Percentiles rank a stretch among this genome's conserved stretches.
phyloP scores from a whole-genome alignment of 805 yeast genomes.

The Schwanniomyces yamadae region DNA sequence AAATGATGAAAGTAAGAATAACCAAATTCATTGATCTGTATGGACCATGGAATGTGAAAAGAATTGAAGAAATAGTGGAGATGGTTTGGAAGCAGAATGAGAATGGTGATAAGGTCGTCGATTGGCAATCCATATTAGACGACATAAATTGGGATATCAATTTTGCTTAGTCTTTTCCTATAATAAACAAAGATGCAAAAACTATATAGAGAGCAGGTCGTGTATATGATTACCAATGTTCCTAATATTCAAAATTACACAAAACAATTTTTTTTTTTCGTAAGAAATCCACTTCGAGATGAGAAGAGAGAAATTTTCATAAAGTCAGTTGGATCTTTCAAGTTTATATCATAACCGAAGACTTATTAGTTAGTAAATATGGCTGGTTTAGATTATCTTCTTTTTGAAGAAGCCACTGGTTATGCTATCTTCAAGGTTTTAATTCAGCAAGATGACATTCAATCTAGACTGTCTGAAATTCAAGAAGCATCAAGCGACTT shows the following conservation, averaged over 20 bases:
- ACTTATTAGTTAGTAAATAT: constrained; percentile 19
- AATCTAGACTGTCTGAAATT: constrained; percentile 88
- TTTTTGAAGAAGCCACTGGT: constrained; percentile 98
- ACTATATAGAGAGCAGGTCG: not conserved
- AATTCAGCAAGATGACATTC: constrained; percentile 91
- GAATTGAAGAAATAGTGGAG: constrained; percentile 45
- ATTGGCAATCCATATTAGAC: constrained; percentile 70
- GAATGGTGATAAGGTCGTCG: constrained; percentile 59
- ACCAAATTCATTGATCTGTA: constrained; percentile 60
- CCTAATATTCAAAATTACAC: constrained; percentile 5
- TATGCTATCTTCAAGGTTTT: constrained; percentile 94
- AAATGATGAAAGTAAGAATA: constrained; percentile 50
- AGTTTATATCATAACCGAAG: constrained; percentile 1
- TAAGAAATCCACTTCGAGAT: constrained; percentile 6
- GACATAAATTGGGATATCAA: constrained; percentile 75
- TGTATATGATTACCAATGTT: too few relatives aligned
- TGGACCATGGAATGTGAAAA: constrained; percentile 59
- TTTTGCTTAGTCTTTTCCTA: constrained; percentile 50
- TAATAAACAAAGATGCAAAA: not conserved
- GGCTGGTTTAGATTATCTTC: constrained; percentile 85
- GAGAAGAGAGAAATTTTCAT: constrained; percentile 10
- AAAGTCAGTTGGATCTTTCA: not conserved
- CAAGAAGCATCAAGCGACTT: constrained; percentile 87
- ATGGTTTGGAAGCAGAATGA: constrained; percentile 49
- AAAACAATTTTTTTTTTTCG: constrained; percentile 8